A percentile compares a stretch with the other conserved stretches of the same genome.
phyloP scores from a whole-genome alignment of 2,329 filamentous ascomycete genomes.

The Eutypa lata region DNA sequence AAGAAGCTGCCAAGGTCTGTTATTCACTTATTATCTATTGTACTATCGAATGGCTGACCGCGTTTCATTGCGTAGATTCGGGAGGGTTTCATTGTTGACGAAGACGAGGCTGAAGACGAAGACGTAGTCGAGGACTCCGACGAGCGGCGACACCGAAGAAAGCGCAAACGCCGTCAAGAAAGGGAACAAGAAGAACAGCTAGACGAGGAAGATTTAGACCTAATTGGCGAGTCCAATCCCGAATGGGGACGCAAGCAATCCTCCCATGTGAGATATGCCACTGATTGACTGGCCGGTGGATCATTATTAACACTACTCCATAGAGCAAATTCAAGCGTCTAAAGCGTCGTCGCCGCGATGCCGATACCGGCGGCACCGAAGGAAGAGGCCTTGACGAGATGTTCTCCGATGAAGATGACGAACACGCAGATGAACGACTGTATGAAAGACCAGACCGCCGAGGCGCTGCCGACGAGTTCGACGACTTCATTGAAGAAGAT shows the following conservation, averaged over 20 bases:
- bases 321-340: constrained; percentile 93
- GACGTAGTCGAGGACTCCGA: constrained; percentile 59
- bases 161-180: constrained; percentile 70
- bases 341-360: constrained; percentile 82
- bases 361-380: constrained; percentile 61
- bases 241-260: constrained; percentile 65
- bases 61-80: constrained; percentile 59
- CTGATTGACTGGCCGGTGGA: too few relatives aligned
- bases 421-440: constrained; percentile 53
- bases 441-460: constrained; percentile 54
- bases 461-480: constrained; percentile 75
- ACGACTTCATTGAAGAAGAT: constrained; percentile 96
- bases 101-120: constrained; percentile 77
- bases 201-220: constrained; percentile 92
- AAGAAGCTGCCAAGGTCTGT: constrained; percentile 69
- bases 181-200: constrained; percentile 84
- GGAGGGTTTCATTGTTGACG: constrained; percentile 94
- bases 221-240: constrained; percentile 83
- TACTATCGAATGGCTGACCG: constrained; percentile 12
- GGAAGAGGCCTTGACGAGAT: constrained; percentile 83
- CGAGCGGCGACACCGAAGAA: constrained; percentile 65
- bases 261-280: constrained; percentile 58
- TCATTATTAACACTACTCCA: not conserved
- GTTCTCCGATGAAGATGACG: constrained; percentile 92
- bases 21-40: not conserved